Evolutionary conservation across 805 yeast species (phyloP).

Genomic region (Cyberlindnera suaveolens): DNA sequence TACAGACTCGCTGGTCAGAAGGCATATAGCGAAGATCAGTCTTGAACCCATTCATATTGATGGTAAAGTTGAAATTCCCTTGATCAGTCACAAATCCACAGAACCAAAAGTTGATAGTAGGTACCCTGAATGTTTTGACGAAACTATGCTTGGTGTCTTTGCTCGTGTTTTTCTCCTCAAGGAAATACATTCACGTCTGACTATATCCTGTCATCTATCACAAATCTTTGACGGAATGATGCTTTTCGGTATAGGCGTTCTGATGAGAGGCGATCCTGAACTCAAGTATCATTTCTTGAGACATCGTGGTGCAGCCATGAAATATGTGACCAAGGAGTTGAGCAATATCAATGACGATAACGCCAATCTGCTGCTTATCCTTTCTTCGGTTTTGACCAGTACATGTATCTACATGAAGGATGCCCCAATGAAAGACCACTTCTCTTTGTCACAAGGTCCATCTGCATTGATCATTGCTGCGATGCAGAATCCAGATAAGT

Average conservation of each 20-base stretch:
- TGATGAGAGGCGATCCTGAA: conserved; percentile 3
- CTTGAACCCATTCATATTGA: not conserved
- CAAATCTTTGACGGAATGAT: conserved; percentile 9
- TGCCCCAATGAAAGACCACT: conserved; percentile 11
- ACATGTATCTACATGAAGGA: conserved; percentile 8
- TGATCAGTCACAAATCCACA: conserved; percentile 9
- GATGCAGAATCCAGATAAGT: conserved; percentile 11
- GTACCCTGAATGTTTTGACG: conserved; percentile 15
- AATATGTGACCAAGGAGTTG: conserved; percentile 4
- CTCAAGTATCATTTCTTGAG: conserved; percentile 6
- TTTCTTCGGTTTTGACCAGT: conserved; percentile 7
- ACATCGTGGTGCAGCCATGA: conserved; percentile 15
- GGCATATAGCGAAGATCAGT: not conserved
- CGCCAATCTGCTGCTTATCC: conserved; percentile 4
- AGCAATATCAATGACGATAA: conserved; percentile 12
- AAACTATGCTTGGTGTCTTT: conserved; percentile 11
- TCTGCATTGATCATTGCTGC: conserved; percentile 10
- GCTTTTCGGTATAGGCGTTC: conserved; percentile 12
- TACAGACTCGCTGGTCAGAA: not conserved
- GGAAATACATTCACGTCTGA: conserved; percentile 4
- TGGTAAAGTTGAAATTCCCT: conserved; percentile 1
- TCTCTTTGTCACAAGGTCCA: conserved; percentile 17
- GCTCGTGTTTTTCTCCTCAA: conserved; percentile 10
- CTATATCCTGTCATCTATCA: not conserved
- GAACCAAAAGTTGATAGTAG: conserved; percentile 7